These are phyloP conservation scores for Botryosphaeria agaves DNA, from an alignment of 2,329 filamentous ascomycete genomes.

Conservation along the genomic window DNA sequence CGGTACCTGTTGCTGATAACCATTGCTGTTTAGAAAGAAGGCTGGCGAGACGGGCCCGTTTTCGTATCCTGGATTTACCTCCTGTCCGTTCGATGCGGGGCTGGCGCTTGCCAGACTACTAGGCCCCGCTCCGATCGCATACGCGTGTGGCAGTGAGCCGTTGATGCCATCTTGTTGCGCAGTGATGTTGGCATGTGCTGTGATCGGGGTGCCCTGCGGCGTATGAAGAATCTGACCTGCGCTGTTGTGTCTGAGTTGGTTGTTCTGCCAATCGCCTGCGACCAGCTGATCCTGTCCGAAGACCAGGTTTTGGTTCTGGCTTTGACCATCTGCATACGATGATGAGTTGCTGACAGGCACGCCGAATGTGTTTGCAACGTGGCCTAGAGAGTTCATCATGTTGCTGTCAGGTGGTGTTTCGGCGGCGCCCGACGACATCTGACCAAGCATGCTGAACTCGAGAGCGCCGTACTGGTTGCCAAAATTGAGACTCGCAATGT, in stretches of 20 bases:
- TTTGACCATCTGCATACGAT: slow-evolving; percentile 27
- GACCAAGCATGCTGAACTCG: slow-evolving; percentile 90
- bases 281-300: slow-evolving; percentile 23
- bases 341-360: slow-evolving; percentile 12
- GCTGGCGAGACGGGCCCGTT: slow-evolving; percentile 20
- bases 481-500: slow-evolving; percentile 85
- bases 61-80: slow-evolving; percentile 24
- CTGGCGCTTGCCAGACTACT: slow-evolving; percentile 39
- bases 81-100: slow-evolving; percentile 36
- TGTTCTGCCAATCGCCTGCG: slow-evolving; percentile 13
- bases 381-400: slow-evolving; percentile 11
- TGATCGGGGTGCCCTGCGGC: slow-evolving; percentile 22
- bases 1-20: slow-evolving; percentile 4
- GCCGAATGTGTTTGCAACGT: slow-evolving; percentile 7
- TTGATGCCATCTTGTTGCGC: slow-evolving; percentile 17
- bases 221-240: slow-evolving; percentile 23
- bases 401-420: slow-evolving; percentile 12
- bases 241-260: slow-evolving; percentile 24
- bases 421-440: slow-evolving; percentile 78
- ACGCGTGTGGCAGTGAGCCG: slow-evolving; percentile 35
- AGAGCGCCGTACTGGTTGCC: slow-evolving; percentile 90
- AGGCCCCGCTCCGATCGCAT: slow-evolving; percentile 42
- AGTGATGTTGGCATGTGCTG: slow-evolving; percentile 11
- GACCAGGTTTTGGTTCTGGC: slow-evolving; percentile 24
- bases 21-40: slow-evolving; percentile 15